Base-by-base conservation (phyloP, 1,284 basidiomycete species). In the Phylloboletellus chloephorus region DNA sequence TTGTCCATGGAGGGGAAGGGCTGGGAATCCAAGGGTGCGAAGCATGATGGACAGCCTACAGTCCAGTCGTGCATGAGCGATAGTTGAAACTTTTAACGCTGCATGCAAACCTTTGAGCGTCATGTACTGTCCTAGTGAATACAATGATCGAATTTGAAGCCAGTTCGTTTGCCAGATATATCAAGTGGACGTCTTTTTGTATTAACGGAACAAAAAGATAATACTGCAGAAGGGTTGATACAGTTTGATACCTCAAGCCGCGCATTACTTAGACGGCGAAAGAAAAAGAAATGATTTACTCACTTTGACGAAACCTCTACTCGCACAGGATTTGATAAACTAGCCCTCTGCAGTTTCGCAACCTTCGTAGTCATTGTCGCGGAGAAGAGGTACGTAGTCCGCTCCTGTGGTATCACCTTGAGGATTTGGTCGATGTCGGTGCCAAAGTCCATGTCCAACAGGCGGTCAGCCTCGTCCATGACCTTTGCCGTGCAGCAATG, bases 361-460 rank as follows among this genome's bases (percentile, higher is more conserved):
- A 99, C 93, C 66, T 98, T 98, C 16, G 92, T 96, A 2, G 95
- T 97, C 94, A 99, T 98, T n/a, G 96, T 99, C 1, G 96, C 96
- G 11, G 93, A 96, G 72, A 96, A 99, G 2, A 99, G 76, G 63
- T 94, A 98, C 0, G 96, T 99, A 24, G 85, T 88, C 15, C 96
- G 79, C 57, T 98, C 94, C 57, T 84, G 88, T 13, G 96, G 96
- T 50, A 98, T 88, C 31, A 89, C 81, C 67, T 96, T 96, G 31
- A 99, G 73, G 48, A 99, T 92, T 69, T 94, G 95, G 71, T 98
- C 96, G 50, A 99, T 94, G 43, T 91, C 88, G 25, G 90, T 87
- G 13, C 93, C 94, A 57, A 99, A 98, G 62, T 98, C 96, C 79
- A 98, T 86, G 67, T 98, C 96, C 30, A 99, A 72, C 34, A 99